Percentiles rank a stretch among this genome's conserved stretches.
Evolutionary conservation across 148 eudicot genomes (phyloP).

Genomic region (Rheum nobile): DNA sequence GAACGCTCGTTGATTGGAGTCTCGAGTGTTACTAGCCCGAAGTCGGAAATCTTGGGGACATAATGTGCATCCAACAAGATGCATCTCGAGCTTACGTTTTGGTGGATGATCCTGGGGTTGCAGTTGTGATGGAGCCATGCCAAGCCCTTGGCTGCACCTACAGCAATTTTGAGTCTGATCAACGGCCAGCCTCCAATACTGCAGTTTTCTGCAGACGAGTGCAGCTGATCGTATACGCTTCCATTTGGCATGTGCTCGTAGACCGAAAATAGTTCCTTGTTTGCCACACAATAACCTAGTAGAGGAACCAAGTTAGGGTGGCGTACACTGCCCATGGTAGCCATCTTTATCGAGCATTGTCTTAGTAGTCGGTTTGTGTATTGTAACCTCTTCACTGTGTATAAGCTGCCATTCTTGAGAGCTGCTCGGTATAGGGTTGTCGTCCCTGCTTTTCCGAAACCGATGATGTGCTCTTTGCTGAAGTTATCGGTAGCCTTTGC

Average conservation of each 20-base stretch:
- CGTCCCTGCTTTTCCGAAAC: slow-evolving; percentile 46
- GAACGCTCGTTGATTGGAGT: slow-evolving; percentile 40
- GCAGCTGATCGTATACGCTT: slow-evolving; percentile 43
- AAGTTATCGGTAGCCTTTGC: slow-evolving; percentile 55
- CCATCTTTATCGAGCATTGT: slow-evolving; percentile 55
- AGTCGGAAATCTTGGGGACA: slow-evolving; percentile 70
- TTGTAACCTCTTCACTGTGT: slow-evolving; percentile 62
- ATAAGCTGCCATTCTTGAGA: slow-evolving; percentile 60
- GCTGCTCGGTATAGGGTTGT: slow-evolving; percentile 51
- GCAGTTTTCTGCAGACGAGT: slow-evolving; percentile 15
- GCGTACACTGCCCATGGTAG: slow-evolving; percentile 57
- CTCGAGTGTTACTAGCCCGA: slow-evolving; percentile 62
- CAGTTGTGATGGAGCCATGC: slow-evolving; percentile 94
- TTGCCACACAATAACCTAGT: slow-evolving; percentile 70
- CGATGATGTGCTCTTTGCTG: slow-evolving; percentile 30
- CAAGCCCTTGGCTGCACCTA: slow-evolving; percentile 82
- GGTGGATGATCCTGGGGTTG: slow-evolving; percentile 66
- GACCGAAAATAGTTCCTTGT: slow-evolving; percentile 71
- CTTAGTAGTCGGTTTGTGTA: slow-evolving; percentile 49
- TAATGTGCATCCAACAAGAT: slow-evolving; percentile 69
- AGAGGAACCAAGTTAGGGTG: slow-evolving; percentile 83
- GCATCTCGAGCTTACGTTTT: slow-evolving; percentile 65
- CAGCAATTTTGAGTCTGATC: slow-evolving; percentile 52
- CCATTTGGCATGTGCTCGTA: slow-evolving; percentile 79
- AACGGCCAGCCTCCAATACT: slow-evolving; percentile 57